Conservation (phyloP, 257 asterid genomes). For the Avicennia marina region DNA sequence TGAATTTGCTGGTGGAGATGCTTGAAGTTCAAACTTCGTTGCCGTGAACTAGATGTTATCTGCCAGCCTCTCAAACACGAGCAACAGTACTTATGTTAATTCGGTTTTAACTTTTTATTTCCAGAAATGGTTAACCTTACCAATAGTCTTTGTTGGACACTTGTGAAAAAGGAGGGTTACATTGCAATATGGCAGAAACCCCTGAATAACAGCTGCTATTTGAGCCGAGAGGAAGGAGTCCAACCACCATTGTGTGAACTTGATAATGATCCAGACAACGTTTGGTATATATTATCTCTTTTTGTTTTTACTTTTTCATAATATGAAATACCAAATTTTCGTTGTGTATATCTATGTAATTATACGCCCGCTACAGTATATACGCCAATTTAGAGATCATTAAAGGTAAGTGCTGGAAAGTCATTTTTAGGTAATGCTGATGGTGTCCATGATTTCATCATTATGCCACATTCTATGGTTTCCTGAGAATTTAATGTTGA, state of each 20-base stretch:
- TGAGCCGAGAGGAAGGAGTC: constrained; percentile 65
- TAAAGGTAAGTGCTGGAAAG: background rate
- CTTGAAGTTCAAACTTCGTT: background rate
- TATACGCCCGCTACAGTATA: no score
- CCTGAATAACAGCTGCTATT: constrained; percentile 70
- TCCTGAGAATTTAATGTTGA: background rate
- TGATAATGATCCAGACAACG: constrained; percentile 73
- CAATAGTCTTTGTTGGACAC: constrained; percentile 75
- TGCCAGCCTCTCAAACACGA: constrained; percentile 1
- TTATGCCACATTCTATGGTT: background rate
- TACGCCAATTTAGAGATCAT: background rate
- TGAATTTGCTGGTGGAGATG: constrained; percentile 8
- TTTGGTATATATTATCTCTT: constrained; percentile 43
- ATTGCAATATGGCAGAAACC: constrained; percentile 93
- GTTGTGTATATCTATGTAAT: no score
- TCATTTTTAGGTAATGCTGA: background rate
- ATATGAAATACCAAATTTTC: background rate
- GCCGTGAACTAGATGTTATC: background rate
- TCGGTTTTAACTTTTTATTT: constrained; percentile 1
- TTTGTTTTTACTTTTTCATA: constrained; percentile 1
- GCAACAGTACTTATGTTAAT: constrained; percentile 11
- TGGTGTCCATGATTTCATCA: background rate
- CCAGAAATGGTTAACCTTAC: constrained; percentile 84
- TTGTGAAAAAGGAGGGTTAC: constrained; percentile 86
- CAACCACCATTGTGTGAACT: constrained; percentile 72